Conservation (phyloP, 176 grass and related monocot genomes). For the Ampelocalamus luodianensis region DNA sequence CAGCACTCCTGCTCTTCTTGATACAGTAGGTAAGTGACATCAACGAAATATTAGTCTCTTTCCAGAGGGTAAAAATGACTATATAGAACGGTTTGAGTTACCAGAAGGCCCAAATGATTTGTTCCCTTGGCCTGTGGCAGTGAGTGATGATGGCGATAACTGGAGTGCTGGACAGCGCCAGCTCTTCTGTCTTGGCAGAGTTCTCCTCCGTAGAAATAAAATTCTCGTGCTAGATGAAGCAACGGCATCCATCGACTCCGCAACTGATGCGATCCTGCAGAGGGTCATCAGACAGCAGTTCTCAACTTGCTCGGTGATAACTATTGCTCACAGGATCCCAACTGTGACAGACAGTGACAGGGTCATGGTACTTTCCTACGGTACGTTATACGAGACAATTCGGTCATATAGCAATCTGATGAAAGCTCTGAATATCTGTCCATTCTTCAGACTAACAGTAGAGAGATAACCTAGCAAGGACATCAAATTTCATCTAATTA, state of each 20-base stretch:
- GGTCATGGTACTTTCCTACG: conserved; percentile 93
- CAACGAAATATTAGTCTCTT: background rate
- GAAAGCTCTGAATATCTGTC: background rate
- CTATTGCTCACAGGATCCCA: conserved; percentile 89
- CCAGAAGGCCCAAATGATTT: background rate
- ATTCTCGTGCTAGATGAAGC: conserved; percentile 91
- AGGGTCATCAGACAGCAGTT: conserved; percentile 85
- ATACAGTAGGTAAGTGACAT: conserved; percentile 68
- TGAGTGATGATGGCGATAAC: conserved; percentile 88
- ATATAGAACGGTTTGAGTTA: background rate
- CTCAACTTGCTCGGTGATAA: conserved; percentile 77
- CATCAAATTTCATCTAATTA: conserved; percentile 26
- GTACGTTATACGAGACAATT: conserved; percentile 57
- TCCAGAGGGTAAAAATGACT: background rate
- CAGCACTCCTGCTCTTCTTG: conserved; percentile 73
- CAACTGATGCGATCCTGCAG: conserved; percentile 84
- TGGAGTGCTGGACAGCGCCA: conserved; percentile 94
- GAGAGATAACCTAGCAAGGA: conserved; percentile 8
- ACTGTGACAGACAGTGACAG: conserved; percentile 92
- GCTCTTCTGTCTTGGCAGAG: conserved; percentile 90
- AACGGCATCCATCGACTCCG: conserved; percentile 88
- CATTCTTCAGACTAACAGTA: background rate
- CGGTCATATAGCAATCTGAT: conserved; percentile 13
- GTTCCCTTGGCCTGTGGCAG: conserved; percentile 39
- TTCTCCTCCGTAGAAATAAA: conserved; percentile 80